Percentiles rank a stretch among this genome's conserved stretches.
Conservation (phyloP, 257 asterid species). For the Fraxinus anomala region DNA sequence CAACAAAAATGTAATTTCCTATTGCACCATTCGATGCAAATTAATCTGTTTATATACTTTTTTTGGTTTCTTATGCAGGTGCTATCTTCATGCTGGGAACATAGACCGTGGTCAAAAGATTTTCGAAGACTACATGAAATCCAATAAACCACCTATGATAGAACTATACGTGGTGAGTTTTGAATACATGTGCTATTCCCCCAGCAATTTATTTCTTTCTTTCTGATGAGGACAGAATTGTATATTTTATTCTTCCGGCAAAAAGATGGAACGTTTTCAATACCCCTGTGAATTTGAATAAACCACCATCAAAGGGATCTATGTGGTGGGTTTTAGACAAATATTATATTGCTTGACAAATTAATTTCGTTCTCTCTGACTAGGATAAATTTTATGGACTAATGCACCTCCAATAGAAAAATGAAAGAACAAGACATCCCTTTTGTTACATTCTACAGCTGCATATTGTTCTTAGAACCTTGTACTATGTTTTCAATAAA, state of each 20-base stretch:
- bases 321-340: not conserved
- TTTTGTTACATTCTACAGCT: not conserved
- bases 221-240: not conserved
- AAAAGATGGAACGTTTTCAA: not conserved
- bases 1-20: not conserved
- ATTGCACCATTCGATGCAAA: not conserved
- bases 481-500: not conserved
- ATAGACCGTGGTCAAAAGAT: conserved; percentile 66
- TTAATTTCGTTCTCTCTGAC: not conserved
- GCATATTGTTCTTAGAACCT: not conserved
- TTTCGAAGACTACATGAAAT: conserved; percentile 73
- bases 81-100: conserved; percentile 74
- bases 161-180: conserved; percentile 76
- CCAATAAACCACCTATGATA: conserved; percentile 51
- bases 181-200: conserved; percentile 25
- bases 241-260: conserved; percentile 2
- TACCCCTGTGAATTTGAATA: not conserved
- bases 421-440: conserved; percentile 1
- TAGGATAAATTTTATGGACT: not conserved
- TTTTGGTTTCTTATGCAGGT: conserved; percentile 45
- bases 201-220: conserved; percentile 14
- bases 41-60: not conserved
- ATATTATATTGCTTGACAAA: not conserved
- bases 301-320: not conserved
- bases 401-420: not conserved